Percentiles rank a stretch among this genome's conserved stretches.
Evolutionary conservation across 2,329 filamentous ascomycete genomes (phyloP).

Genomic region (Aspergillus fumigatus): DNA sequence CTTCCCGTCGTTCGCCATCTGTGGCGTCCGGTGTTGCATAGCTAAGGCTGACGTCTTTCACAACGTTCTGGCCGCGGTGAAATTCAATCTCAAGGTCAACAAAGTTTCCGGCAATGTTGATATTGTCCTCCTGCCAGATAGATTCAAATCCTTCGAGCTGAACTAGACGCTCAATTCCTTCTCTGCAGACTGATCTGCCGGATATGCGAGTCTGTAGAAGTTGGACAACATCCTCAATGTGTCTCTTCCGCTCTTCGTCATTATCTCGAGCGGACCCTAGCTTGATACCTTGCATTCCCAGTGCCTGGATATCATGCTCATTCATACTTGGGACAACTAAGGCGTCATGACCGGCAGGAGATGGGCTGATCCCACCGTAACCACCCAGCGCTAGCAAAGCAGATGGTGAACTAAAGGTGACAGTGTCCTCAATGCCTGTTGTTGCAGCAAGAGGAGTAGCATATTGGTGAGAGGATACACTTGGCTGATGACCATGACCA

Average conservation of each 20-base stretch:
- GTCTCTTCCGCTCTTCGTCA: slow-evolving; percentile 38
- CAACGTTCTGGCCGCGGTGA: slow-evolving; percentile 34
- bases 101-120: slow-evolving; percentile 44
- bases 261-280: slow-evolving; percentile 34
- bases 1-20: slow-evolving; percentile 39
- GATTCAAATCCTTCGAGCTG: slow-evolving; percentile 43
- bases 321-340: slow-evolving; percentile 34
- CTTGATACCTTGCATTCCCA: slow-evolving; percentile 37
- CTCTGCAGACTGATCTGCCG: slow-evolving; percentile 41
- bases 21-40: slow-evolving; percentile 39
- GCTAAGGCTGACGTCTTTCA: slow-evolving; percentile 41
- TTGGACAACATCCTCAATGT: slow-evolving; percentile 40
- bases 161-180: slow-evolving; percentile 40
- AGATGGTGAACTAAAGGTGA: slow-evolving; percentile 43
- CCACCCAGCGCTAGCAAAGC: slow-evolving; percentile 42
- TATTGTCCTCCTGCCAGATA: slow-evolving; percentile 44
- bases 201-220: slow-evolving; percentile 37
- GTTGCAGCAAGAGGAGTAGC: slow-evolving; percentile 39
- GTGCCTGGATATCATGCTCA: slow-evolving; percentile 35
- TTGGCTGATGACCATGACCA: slow-evolving; percentile 30
- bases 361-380: slow-evolving; percentile 39
- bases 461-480: slow-evolving; percentile 39
- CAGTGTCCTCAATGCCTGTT: slow-evolving; percentile 36
- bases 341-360: slow-evolving; percentile 34
- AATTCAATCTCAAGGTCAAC: slow-evolving; percentile 46